phyloP scores from a whole-genome alignment of 2,329 filamentous ascomycete genomes.

The Diaporthe sp. region DNA sequence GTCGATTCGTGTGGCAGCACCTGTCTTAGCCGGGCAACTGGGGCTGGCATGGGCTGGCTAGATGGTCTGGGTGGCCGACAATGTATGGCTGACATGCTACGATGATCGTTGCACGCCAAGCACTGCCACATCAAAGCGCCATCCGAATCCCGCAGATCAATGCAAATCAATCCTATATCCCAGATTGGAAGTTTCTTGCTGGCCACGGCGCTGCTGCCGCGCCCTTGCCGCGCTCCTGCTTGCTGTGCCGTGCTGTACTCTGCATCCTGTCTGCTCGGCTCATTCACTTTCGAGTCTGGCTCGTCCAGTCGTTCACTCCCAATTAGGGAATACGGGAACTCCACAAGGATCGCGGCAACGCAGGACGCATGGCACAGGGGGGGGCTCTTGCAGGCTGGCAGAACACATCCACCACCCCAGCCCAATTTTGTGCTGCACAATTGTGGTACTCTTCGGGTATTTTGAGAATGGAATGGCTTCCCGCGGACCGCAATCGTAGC shows the following conservation, averaged over 20 bases:
- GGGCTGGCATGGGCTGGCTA: neutral
- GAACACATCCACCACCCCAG: neutral
- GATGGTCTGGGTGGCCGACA: neutral
- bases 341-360: neutral
- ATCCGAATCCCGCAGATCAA: constrained; percentile 30
- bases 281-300: neutral
- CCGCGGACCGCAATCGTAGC: neutral
- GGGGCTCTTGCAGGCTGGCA: neutral
- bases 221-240: constrained; percentile 4
- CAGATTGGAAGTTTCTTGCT: constrained; percentile 30
- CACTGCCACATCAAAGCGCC: constrained; percentile 32
- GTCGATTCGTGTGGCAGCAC: neutral
- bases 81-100: constrained; percentile 5
- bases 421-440: neutral
- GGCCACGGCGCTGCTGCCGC: neutral
- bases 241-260: neutral
- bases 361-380: constrained; percentile 7
- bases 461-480: neutral
- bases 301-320: neutral
- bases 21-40: too few species aligned
- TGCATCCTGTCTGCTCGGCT: too few species aligned
- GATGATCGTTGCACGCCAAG: constrained; percentile 24
- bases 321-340: neutral
- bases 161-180: constrained; percentile 26
- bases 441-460: neutral